These are phyloP conservation scores for Tuber umbilicatum DNA, from an alignment of 495 filamentous ascomycete species.

Conservation along the genomic window DNA sequence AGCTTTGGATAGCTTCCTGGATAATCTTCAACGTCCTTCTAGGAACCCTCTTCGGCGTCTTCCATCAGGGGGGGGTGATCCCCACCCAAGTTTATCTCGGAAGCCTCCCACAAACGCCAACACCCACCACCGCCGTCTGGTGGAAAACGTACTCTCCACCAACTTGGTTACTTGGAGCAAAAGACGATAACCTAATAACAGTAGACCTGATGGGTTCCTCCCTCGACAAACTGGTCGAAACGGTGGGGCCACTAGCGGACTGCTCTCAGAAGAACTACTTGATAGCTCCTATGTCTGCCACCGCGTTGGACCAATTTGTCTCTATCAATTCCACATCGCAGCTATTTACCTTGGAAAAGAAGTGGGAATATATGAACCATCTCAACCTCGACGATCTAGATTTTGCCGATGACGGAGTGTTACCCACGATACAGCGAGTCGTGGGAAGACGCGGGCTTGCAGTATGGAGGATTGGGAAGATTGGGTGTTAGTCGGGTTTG, in stretches of 20 bases:
- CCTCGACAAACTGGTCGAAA: conserved; percentile 54
- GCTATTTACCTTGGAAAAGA: conserved; percentile 52
- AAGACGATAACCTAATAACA: conserved; percentile 61
- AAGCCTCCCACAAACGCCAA: conserved; percentile 39
- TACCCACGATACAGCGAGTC: conserved; percentile 65
- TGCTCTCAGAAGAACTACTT: conserved; percentile 58
- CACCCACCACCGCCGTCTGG: conserved; percentile 72
- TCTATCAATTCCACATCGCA: conserved; percentile 37
- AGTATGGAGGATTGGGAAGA: conserved; percentile 61
- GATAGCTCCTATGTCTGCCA: conserved; percentile 63
- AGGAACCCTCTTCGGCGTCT: conserved; percentile 80
- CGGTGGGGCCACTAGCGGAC: conserved; percentile 53
- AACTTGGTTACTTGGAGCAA: conserved; percentile 73
- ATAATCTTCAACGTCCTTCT: conserved; percentile 72
- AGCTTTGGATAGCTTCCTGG: conserved; percentile 63
- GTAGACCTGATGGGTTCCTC: conserved; percentile 76
- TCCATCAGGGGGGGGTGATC: conserved; percentile 89
- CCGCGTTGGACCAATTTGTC: conserved; percentile 58
- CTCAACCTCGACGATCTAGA: conserved; percentile 91
- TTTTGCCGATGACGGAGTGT: conserved; percentile 74
- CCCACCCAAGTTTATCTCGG: conserved; percentile 58
- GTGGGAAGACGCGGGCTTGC: conserved; percentile 72
- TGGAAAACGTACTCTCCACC: conserved; percentile 98
- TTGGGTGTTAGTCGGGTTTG: conserved; percentile 21
- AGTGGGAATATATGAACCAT: conserved; percentile 69